Base-by-base conservation (phyloP, 2,329 filamentous ascomycete genomes). In the Stenocarpella maydis region DNA sequence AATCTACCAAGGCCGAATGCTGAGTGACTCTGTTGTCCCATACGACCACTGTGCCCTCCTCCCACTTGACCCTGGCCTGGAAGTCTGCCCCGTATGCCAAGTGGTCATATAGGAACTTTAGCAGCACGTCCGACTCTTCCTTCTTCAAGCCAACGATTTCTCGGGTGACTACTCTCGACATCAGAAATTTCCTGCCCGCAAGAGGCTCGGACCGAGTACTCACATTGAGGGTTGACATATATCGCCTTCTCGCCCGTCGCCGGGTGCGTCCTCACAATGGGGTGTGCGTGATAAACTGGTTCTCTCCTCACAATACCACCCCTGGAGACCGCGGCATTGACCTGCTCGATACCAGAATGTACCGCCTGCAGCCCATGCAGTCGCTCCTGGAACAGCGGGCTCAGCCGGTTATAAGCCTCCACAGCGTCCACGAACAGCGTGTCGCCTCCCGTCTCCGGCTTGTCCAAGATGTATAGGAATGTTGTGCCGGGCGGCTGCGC, bases 401-500 rank as follows among this genome's bases (percentile, higher is more conserved):
- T 94, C 3, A 98, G 85, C 7, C 94, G 87, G 72, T 90, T 88
- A 78, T 97, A 98, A 0, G 95, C 94, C 79, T 92, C 91, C 0
- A 85, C 93, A 74, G 91, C 89, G 77, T 97, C 92, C 54, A 86
- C 89, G 75, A 97, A 97, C 3, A 97, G 82, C 0, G 94, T 97
- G 77, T 97, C 94, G 58, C 94, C 95, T 43, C 94, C 94, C 0
- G 88, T 90, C 47, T 88, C 84, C 1, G 94, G 94, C 53, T 88
- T 90, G 77, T 97, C 94, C n/a, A 98, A 86, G 61, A 94, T 85
- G 77, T 97, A 97, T 43, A 97, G 81, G 80, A 97, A 97, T 0
- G 95, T 97, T 0, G 94, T 97, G 37, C 94, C 93, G 0, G 95
- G 94, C 1, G 95, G 94, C 81, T 98, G 94, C 73, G 88, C 83